phyloP scores from a whole-genome alignment of 208 protist genomes.

The Angomonas desouzai region DNA sequence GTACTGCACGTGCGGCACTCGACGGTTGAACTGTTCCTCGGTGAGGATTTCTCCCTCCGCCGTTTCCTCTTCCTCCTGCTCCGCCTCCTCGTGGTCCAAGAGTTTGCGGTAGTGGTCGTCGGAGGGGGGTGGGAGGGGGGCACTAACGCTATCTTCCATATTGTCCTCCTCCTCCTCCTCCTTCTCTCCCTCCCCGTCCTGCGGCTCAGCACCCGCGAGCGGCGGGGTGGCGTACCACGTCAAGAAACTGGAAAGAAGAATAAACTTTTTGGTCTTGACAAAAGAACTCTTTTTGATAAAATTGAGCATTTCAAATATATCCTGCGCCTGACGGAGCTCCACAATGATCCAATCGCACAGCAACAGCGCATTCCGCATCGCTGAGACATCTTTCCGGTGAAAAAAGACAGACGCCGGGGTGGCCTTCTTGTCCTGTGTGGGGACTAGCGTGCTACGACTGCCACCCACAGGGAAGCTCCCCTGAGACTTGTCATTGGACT shows the following conservation, averaged over 20 bases:
- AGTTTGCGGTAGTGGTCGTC: conserved; percentile 17
- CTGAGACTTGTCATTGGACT: background rate
- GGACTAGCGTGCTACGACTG: conserved; percentile 10
- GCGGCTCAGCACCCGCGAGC: conserved; percentile 24
- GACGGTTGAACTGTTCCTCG: conserved; percentile 93
- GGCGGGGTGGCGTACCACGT: conserved; percentile 87
- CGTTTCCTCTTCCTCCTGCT: conserved; percentile 22
- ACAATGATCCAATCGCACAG: conserved; percentile 77
- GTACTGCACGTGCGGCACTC: conserved; percentile 90
- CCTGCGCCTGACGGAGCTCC: conserved; percentile 74
- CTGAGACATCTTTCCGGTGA: conserved; percentile 46
- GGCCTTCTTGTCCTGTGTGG: background rate
- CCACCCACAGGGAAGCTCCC: background rate
- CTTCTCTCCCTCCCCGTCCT: conserved; percentile 19
- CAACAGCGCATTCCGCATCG: conserved; percentile 57
- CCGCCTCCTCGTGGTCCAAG: conserved; percentile 13
- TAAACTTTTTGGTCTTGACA: conserved; percentile 66
- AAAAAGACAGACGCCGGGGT: conserved; percentile 30
- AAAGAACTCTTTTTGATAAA: conserved; percentile 62
- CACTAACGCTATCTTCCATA: conserved; percentile 22
- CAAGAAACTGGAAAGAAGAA: conserved; percentile 86
- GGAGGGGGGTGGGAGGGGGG: conserved; percentile 39
- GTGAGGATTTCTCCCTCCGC: conserved; percentile 70
- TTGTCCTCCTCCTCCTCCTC: conserved; percentile 25
- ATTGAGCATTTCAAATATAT: conserved; percentile 77